Conservation (phyloP, 768 basidiomycete genomes). For the Xerocomellus intermedius region DNA sequence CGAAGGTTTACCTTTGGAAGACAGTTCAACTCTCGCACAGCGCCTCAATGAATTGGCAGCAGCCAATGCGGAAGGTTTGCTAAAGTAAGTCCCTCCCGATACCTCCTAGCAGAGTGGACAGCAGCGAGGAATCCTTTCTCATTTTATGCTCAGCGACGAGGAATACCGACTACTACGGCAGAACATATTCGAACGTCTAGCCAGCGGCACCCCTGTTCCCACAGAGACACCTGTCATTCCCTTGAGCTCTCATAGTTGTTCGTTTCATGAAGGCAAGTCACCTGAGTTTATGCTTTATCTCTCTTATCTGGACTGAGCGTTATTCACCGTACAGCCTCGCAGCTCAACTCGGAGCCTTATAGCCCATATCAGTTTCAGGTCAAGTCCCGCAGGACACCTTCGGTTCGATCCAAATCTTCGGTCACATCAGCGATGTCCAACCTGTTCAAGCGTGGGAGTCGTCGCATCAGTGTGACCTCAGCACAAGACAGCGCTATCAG, state of each 20-base stretch:
- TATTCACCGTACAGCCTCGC: slow-evolving; percentile 15
- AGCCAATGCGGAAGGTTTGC: slow-evolving; percentile 77
- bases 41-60: slow-evolving; percentile 76
- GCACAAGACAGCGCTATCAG: slow-evolving; percentile 42
- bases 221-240: slow-evolving; percentile 64
- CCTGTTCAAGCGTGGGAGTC: slow-evolving; percentile 50
- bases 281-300: background rate
- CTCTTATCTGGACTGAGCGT: slow-evolving; percentile 4
- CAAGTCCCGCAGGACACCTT: slow-evolving; percentile 45
- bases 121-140: background rate
- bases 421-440: slow-evolving; percentile 50
- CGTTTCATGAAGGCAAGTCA: slow-evolving; percentile 15
- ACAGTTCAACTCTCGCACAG: slow-evolving; percentile 73
- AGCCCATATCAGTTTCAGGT: slow-evolving; percentile 28
- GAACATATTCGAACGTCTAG: slow-evolving; percentile 79
- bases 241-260: slow-evolving; percentile 38
- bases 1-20: slow-evolving; percentile 9
- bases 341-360: slow-evolving; percentile 20
- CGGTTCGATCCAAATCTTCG: slow-evolving; percentile 52
- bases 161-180: slow-evolving; percentile 83
- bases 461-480: slow-evolving; percentile 32
- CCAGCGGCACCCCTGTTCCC: slow-evolving; percentile 55
- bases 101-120: background rate
- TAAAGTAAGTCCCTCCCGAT: slow-evolving; percentile 51
- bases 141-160: slow-evolving; percentile 57